phyloP scores from a whole-genome alignment of 2,329 filamentous ascomycete species.

The Hortaea sp. region DNA sequence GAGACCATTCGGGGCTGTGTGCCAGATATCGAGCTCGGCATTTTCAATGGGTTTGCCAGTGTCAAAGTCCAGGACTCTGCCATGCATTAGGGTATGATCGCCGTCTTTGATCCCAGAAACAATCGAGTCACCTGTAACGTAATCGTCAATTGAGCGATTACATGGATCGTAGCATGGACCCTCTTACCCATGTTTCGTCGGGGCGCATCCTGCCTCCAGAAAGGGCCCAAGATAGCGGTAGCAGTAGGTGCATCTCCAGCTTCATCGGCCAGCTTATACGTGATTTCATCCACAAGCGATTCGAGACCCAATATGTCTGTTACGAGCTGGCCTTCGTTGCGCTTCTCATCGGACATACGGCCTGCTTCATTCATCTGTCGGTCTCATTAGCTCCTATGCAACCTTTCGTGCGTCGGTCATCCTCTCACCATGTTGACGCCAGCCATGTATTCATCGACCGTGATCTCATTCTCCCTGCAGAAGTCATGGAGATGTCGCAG shows the following conservation, averaged over 20 bases:
- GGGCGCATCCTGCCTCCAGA: slow-evolving; percentile 68
- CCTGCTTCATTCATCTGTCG: slow-evolving; percentile 50
- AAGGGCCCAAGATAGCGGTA: slow-evolving; percentile 73
- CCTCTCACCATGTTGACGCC: slow-evolving; percentile 33
- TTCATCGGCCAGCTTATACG: slow-evolving; percentile 48
- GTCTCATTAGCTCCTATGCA: neutral
- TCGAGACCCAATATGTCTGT: slow-evolving; percentile 51
- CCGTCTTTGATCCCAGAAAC: slow-evolving; percentile 26
- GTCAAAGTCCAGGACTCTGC: slow-evolving; percentile 45
- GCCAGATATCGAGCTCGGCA: slow-evolving; percentile 68
- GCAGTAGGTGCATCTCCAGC: slow-evolving; percentile 45
- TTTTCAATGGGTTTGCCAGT: slow-evolving; percentile 56
- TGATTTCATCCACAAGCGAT: slow-evolving; percentile 64
- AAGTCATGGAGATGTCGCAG: slow-evolving; percentile 51
- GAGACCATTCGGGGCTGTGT: slow-evolving; percentile 57
- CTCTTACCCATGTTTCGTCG: slow-evolving; percentile 34
- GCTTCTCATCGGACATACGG: slow-evolving; percentile 50
- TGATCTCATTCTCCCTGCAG: slow-evolving; percentile 48
- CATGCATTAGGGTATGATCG: slow-evolving; percentile 44
- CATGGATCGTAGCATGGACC: no score
- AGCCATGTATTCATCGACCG: slow-evolving; percentile 49
- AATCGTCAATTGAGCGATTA: no score
- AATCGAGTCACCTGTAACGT: slow-evolving; percentile 55
- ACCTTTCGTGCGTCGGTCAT: neutral
- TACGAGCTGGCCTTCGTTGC: slow-evolving; percentile 54